Conservation (phyloP, 2,329 filamentous ascomycete genomes). For the Verticillium dahliae region DNA sequence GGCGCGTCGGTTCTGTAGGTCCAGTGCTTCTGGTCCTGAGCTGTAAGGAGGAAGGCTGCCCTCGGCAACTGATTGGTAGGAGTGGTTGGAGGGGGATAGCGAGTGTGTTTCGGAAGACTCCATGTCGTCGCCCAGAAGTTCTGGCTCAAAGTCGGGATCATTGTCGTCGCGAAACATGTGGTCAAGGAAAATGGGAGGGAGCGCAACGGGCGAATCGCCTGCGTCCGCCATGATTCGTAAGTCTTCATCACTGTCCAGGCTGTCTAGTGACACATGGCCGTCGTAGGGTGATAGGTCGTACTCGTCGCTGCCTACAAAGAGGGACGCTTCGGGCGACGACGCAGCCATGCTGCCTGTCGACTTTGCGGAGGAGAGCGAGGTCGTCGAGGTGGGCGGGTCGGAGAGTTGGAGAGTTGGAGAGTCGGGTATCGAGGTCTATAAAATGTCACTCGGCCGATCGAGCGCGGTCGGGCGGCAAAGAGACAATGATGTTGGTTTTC, state of each 20-base stretch:
- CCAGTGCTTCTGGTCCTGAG: not conserved
- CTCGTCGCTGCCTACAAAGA: not conserved
- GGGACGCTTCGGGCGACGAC: not conserved
- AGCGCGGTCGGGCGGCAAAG: not conserved
- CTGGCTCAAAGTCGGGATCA: not conserved
- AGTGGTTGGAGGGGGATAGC: not conserved
- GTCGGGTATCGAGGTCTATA: too few species aligned
- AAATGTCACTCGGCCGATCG: not conserved
- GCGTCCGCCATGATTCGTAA: not conserved
- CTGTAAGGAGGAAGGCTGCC: not conserved
- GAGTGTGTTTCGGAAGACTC: not conserved
- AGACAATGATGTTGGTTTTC: not conserved
- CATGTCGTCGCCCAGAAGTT: not conserved
- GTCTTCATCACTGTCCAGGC: not conserved
- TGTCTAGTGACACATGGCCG: not conserved
- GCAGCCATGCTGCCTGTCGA: not conserved
- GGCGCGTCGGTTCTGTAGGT: not conserved
- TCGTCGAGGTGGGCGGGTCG: not conserved
- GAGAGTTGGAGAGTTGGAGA: not conserved
- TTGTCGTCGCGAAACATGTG: not conserved
- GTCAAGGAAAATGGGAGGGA: not conserved
- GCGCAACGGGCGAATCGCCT: not conserved
- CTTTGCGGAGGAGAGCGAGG: not conserved
- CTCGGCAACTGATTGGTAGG: not conserved
- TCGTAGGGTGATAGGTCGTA: not conserved